Base-by-base conservation (phyloP, 768 basidiomycete genomes). In the Heimioporus sp. region DNA sequence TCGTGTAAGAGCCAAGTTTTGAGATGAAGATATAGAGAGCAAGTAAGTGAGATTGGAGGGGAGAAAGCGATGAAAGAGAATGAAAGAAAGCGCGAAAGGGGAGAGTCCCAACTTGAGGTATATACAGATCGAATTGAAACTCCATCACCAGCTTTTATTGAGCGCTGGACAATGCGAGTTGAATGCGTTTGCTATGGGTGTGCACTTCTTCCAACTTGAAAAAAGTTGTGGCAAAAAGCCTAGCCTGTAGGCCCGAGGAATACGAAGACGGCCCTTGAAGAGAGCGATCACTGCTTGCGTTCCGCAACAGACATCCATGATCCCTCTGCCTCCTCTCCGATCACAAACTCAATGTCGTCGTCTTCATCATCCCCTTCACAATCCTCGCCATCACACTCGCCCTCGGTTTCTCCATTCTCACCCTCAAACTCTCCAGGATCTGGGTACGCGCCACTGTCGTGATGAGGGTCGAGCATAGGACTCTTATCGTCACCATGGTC, bases 261-360 rank as follows among this genome's bases (percentile, higher is more conserved):
- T 64, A 47, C n/a, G 46, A 30, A 17, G 37, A 5, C 11, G 36
- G n/a, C 13, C 8, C 17, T 31, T 41, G 17, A 32, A 20, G 38
- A 31, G 2, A 7, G 43, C 9, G 46, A 32, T 62, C 54, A 60
- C 37, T 52, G 54, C 50, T 56, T 65, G 55, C 69, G 69, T 54
- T 72, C 65, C 41, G 67, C 63, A 32, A 60, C 64, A 41, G 69
- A 62, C 56, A 68, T 70, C 71, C 71, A 73, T 3, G 64, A 61
- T 34, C 57, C 69, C 46, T 72, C 72, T n/a, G 70, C 70, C 51
- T 76, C 76, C 52, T 74, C 65, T 38, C 79, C 80, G 65, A 87
- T 78, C 36, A 87, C 85, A 56, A 87, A 84, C n/a, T 80, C 85
- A n/a, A 87, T 78, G 37, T 87, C 85, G 31, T 86, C 86, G n/a